A percentile compares a stretch with the other conserved stretches of the same genome.
These are phyloP conservation scores for Pseudozyma pruni DNA, from an alignment of 1,284 basidiomycete species.

Conservation along the genomic window DNA sequence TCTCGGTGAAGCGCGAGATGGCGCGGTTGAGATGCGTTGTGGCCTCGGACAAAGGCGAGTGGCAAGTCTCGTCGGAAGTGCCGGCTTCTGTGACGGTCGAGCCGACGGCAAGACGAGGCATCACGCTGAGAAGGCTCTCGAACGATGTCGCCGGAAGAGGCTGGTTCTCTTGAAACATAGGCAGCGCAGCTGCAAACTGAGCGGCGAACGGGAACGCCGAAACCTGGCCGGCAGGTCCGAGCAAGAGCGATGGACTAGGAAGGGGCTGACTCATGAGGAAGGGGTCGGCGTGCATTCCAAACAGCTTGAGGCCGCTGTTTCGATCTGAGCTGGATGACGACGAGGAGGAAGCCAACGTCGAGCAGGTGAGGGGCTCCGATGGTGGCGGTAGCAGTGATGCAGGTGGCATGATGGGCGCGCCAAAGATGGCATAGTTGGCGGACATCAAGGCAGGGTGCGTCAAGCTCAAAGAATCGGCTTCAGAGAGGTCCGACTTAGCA, in stretches of 20 bases:
- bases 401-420: neutral
- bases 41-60: slow-evolving; percentile 1
- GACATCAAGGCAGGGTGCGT: slow-evolving; percentile 9
- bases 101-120: slow-evolving; percentile 2
- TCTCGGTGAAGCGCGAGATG: slow-evolving; percentile 2
- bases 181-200: neutral
- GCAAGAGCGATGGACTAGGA: slow-evolving; percentile 26
- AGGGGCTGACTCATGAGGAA: slow-evolving; percentile 43
- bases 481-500: neutral
- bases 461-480: slow-evolving; percentile 2
- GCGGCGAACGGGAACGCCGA: slow-evolving; percentile 3
- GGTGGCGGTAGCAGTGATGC: neutral
- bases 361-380: slow-evolving; percentile 22
- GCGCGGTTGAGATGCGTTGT: slow-evolving; percentile 10
- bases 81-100: slow-evolving; percentile 5
- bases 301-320: slow-evolving; percentile 25
- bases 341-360: slow-evolving; percentile 10
- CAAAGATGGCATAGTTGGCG: slow-evolving; percentile 8
- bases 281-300: slow-evolving; percentile 33
- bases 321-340: slow-evolving; percentile 5
- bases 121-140: slow-evolving; percentile 19
- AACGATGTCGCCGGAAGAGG: slow-evolving; percentile 4
- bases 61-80: neutral
- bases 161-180: neutral
- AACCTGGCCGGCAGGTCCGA: neutral